A percentile compares a stretch with the other conserved stretches of the same genome.
These are phyloP conservation scores for Boletus barrowsii DNA, from an alignment of 768 basidiomycete species.

Conservation along the genomic window DNA sequence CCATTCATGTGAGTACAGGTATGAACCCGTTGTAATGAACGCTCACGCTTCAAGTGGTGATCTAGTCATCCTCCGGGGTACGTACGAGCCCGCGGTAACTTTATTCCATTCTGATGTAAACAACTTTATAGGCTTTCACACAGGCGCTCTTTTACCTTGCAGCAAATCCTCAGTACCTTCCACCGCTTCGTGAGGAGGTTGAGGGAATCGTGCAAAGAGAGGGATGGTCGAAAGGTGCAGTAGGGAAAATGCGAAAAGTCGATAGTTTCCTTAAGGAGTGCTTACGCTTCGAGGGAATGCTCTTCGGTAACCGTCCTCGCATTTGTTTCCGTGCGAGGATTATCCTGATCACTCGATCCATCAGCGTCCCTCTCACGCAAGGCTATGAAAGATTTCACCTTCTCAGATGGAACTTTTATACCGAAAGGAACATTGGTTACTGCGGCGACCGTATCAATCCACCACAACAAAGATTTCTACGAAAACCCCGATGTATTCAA, in stretches of 20 bases:
- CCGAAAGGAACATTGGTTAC: conserved; percentile 32
- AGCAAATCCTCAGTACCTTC: conserved; percentile 31
- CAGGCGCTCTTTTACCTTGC: conserved; percentile 37
- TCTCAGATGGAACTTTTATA: conserved; percentile 38
- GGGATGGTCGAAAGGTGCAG: conserved; percentile 2
- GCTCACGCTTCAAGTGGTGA: not conserved
- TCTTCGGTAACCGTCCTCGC: conserved; percentile 19
- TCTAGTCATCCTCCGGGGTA: conserved; percentile 22
- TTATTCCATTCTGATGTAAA: not conserved
- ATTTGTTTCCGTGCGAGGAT: conserved; percentile 15
- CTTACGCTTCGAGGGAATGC: conserved; percentile 2
- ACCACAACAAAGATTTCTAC: conserved; percentile 24
- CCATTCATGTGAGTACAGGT: conserved; percentile 19
- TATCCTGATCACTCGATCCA: not conserved
- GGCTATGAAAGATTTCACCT: conserved; percentile 31
- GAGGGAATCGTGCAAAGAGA: not conserved
- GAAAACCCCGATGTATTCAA: conserved; percentile 16
- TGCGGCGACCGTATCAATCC: conserved; percentile 17
- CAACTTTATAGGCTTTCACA: conserved; percentile 25
- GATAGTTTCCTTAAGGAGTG: conserved; percentile 36
- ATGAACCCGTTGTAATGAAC: not conserved
- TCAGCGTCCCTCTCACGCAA: conserved; percentile 33
- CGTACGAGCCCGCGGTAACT: not conserved
- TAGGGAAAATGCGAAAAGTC: conserved; percentile 33
- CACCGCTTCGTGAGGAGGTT: conserved; percentile 30